These are phyloP conservation scores for Fraxinus nigra DNA, from an alignment of 305 asterid genomes.

Conservation along the genomic window DNA sequence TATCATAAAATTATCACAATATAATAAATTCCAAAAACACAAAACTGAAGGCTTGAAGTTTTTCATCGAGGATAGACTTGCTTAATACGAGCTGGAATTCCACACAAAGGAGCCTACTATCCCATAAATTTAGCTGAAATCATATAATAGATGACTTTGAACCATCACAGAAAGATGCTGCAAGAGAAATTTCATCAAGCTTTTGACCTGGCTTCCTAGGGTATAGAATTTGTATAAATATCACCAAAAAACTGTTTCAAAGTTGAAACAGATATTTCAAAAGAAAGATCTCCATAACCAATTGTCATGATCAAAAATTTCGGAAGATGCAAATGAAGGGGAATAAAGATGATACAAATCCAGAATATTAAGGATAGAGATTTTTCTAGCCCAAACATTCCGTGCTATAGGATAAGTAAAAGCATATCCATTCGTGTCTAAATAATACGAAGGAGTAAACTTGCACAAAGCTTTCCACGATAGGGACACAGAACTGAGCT, in stretches of 20 bases:
- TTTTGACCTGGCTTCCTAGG: conserved; percentile 4
- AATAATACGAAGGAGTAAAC: conserved; percentile 65
- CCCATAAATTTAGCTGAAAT: conserved; percentile 83
- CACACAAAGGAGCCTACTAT: conserved; percentile 96
- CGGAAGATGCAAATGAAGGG: background rate
- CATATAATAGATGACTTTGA: conserved; percentile 71
- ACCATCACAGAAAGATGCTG: conserved; percentile 68
- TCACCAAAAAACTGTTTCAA: conserved; percentile 12
- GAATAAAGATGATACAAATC: background rate
- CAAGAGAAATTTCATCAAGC: conserved; percentile 21
- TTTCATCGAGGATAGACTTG: conserved; percentile 94
- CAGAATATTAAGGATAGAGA: background rate
- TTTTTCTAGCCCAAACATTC: conserved; percentile 40
- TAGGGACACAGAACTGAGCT: conserved; percentile 88
- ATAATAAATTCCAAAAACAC: conserved; percentile 14
- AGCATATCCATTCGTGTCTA: conserved; percentile 95
- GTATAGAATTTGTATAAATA: background rate
- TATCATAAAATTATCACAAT: conserved; percentile 1
- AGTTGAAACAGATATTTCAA: background rate
- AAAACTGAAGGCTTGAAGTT: conserved; percentile 85
- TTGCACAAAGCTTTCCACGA: conserved; percentile 86
- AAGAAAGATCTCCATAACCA: conserved; percentile 9
- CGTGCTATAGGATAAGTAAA: conserved; percentile 90
- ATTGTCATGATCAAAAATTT: conserved; percentile 4
- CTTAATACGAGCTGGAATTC: conserved; percentile 66